Conservation (phyloP, 2,329 filamentous ascomycete species). For the Epichloe sylvatica region DNA sequence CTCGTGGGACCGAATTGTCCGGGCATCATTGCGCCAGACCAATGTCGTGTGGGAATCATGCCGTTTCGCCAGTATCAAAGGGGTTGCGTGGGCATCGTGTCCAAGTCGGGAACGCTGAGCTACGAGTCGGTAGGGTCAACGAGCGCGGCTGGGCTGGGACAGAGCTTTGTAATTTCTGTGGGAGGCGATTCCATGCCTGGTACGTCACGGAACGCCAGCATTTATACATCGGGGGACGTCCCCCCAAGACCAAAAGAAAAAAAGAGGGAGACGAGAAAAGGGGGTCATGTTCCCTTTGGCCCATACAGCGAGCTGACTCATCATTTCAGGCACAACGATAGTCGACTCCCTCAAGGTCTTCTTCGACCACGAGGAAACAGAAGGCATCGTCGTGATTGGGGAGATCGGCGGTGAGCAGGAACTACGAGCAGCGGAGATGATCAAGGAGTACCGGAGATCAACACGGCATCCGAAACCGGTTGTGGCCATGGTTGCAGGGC, state of each 20-base stretch:
- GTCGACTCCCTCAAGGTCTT: constrained; percentile 56
- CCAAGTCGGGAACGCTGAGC: constrained; percentile 68
- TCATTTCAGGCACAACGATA: constrained; percentile 42
- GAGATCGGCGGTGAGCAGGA: constrained; percentile 60
- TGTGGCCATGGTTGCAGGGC: constrained; percentile 51
- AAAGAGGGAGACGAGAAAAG: too few relatives aligned
- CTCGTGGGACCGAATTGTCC: constrained; percentile 72
- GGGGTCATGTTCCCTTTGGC: too few relatives aligned
- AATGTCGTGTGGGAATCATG: constrained; percentile 38
- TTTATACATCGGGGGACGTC: too few relatives aligned
- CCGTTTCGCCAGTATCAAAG: constrained; percentile 28
- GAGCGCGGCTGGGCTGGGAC: constrained; percentile 58
- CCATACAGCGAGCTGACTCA: neutral
- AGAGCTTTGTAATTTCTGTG: constrained; percentile 65
- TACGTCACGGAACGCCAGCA: constrained; percentile 4
- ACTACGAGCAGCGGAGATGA: constrained; percentile 57
- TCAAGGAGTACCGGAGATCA: constrained; percentile 46
- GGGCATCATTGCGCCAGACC: constrained; percentile 62
- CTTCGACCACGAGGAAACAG: constrained; percentile 51
- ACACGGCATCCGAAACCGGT: constrained; percentile 47
- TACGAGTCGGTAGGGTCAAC: constrained; percentile 69
- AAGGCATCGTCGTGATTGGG: constrained; percentile 58
- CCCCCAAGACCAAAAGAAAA: too few relatives aligned
- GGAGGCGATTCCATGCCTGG: constrained; percentile 63
- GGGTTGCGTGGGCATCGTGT: constrained; percentile 59